Evolutionary conservation across 352 stramenopile species (phyloP).

Genomic region (Globisporangium paddicum): DNA sequence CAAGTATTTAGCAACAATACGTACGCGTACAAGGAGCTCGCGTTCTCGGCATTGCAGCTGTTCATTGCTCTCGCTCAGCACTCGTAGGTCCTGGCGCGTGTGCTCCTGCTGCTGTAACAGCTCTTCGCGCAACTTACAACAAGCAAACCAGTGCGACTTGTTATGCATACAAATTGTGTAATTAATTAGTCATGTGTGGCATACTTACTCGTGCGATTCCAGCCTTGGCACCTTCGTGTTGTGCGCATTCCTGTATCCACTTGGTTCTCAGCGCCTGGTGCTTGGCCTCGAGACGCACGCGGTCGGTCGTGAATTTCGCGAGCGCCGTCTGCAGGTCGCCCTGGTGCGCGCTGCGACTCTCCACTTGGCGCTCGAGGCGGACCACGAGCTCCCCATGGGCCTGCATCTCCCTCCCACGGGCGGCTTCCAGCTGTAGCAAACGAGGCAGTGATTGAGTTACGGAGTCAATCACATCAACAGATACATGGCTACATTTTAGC

Average conservation of each 20-base stretch:
- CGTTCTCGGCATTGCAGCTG: not conserved
- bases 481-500: not conserved
- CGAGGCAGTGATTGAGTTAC: not conserved
- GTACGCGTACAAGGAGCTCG: conserved; percentile 7
- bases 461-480: not conserved
- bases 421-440: conserved; percentile 29
- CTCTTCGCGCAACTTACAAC: conserved; percentile 6
- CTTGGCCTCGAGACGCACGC: conserved; percentile 40
- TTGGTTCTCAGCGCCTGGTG: conserved; percentile 14
- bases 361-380: conserved; percentile 29
- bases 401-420: conserved; percentile 43
- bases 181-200: not conserved
- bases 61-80: conserved; percentile 1
- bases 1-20: not conserved
- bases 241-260: conserved; percentile 2
- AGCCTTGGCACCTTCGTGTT: conserved; percentile 1
- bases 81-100: conserved; percentile 11
- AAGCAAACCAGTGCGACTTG: not conserved
- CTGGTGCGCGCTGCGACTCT: conserved; percentile 15
- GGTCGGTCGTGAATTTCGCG: conserved; percentile 39
- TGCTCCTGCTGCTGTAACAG: conserved; percentile 13
- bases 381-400: conserved; percentile 34
- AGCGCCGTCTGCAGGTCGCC: conserved; percentile 33
- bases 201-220: not conserved
- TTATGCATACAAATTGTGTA: not conserved